Evolutionary conservation across 768 basidiomycete genomes (phyloP), one percentile per base, ranked within the genome.

Genomic region (Pilatotrama ljubarskyi): DNA sequence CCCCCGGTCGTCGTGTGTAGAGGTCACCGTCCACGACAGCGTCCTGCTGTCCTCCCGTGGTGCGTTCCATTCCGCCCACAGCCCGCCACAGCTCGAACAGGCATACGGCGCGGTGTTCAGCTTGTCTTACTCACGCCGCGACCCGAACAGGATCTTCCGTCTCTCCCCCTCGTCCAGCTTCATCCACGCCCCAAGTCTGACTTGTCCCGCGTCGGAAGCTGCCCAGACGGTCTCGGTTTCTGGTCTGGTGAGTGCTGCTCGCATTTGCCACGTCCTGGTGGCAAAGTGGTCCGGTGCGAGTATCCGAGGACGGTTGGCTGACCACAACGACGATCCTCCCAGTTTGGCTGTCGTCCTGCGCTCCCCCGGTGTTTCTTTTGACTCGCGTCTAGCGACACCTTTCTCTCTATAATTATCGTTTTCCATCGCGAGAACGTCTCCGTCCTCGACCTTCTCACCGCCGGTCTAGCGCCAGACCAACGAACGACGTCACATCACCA

Each of bases 391-490:
- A 29, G 61, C 57, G 56, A 63, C 50, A 44, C 32, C 37, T 15
- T 63, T 63, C 29, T 24, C 36, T 37, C 47, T 63, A 63, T 63
- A 58, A 46, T 62, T 63, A 58, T 63, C 56, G 35, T 49, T 51
- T 54, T 58, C 35, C 8, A n/a, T 38, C 58, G 22, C 55, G 55
- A 48, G 55, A 22, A 47, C 35, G 22, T 11, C 40, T 25, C 26
- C 50, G 37, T 35, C 51, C 50, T 47, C 43, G 22, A 38, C 51
- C 25, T 53, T 42, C 57, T 52, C 56, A 35, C 41, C 46, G n/a
- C 50, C 58, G 53, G 58, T 22, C 25, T 25, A 51, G 53, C 58
- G 58, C 46, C 40, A 8, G 25, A 32, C 50, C 51, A 15, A 9
- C 49, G 5, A 57, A 32, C 61, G 61, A 59, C 62, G 53, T 60